A percentile compares a stretch with the other conserved stretches of the same genome.
Evolutionary conservation across 768 basidiomycete genomes (phyloP).

Genomic region (Coprinopsis marcescibilis): DNA sequence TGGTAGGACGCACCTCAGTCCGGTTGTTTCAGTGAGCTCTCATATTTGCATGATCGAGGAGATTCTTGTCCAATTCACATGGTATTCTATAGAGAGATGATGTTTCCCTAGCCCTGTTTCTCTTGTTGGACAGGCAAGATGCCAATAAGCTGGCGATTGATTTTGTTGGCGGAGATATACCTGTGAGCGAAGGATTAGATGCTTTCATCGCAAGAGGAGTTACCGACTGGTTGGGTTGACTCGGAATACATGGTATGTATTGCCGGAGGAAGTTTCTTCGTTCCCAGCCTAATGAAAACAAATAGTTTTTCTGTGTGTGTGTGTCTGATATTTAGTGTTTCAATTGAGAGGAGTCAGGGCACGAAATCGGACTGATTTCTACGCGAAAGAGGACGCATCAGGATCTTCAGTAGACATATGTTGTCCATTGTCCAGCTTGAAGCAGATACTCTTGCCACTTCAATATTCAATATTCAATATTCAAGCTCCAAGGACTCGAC

Average conservation of each 20-base stretch:
- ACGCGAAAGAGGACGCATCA: too few species aligned
- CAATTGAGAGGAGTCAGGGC: too few species aligned
- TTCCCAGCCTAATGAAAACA: too few species aligned
- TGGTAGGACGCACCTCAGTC: slow-evolving; percentile 47
- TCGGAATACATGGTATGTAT: neutral
- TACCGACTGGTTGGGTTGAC: slow-evolving; percentile 35
- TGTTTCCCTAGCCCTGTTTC: slow-evolving; percentile 45
- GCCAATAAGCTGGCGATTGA: slow-evolving; percentile 56
- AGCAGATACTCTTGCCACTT: too few species aligned
- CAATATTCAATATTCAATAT: too few species aligned
- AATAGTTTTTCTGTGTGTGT: too few species aligned
- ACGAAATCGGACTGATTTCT: too few species aligned
- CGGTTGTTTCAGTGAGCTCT: slow-evolving; percentile 40
- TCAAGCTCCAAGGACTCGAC: too few species aligned
- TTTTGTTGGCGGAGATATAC: slow-evolving; percentile 47
- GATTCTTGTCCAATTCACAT: neutral
- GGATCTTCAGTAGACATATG: too few species aligned
- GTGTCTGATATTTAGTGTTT: too few species aligned
- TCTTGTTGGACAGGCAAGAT: slow-evolving; percentile 44
- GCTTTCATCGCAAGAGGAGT: slow-evolving; percentile 44
- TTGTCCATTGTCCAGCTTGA: too few species aligned
- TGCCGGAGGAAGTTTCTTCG: too few species aligned
- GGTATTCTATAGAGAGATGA: slow-evolving; percentile 42
- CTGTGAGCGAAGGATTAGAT: slow-evolving; percentile 42
- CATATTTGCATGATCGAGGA: neutral